Conservation (phyloP, 257 asterid genomes). For the Sherardia arvensis region DNA sequence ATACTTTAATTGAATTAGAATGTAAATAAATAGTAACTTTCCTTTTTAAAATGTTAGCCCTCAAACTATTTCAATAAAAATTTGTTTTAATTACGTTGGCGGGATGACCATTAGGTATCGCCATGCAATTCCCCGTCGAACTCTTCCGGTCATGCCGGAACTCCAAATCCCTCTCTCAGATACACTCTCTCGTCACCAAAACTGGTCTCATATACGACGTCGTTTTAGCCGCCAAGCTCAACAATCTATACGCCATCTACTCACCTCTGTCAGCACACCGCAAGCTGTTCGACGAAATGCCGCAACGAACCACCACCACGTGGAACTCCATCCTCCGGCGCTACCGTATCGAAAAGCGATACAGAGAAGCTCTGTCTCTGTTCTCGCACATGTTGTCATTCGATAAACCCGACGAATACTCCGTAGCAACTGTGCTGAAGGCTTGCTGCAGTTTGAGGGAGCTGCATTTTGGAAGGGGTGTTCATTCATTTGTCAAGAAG, state of each 20-base stretch:
- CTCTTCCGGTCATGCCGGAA: slow-evolving; percentile 35
- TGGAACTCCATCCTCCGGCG: slow-evolving; percentile 41
- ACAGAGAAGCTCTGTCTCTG: slow-evolving; percentile 27
- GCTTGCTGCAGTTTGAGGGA: slow-evolving; percentile 51
- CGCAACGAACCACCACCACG: slow-evolving; percentile 18
- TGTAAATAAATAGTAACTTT: no score
- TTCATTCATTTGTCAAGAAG: slow-evolving; percentile 60
- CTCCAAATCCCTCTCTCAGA: slow-evolving; percentile 27
- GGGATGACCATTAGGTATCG: slow-evolving; percentile 9
- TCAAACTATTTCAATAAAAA: neutral
- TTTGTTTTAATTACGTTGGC: neutral
- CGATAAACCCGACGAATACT: slow-evolving; percentile 33
- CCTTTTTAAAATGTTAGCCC: no score
- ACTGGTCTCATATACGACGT: slow-evolving; percentile 21
- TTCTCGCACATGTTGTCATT: slow-evolving; percentile 29
- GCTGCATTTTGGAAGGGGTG: slow-evolving; percentile 30
- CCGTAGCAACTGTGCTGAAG: slow-evolving; percentile 38
- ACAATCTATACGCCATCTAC: slow-evolving; percentile 15
- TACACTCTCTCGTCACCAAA: slow-evolving; percentile 40
- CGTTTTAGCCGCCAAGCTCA: slow-evolving; percentile 27
- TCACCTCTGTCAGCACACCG: slow-evolving; percentile 16
- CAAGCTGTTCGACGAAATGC: slow-evolving; percentile 73
- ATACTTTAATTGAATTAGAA: no score
- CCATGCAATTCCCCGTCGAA: slow-evolving; percentile 19
- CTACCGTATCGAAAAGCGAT: slow-evolving; percentile 31